Percentiles rank a stretch among this genome's conserved stretches.
phyloP scores from a whole-genome alignment of 1,139 yeast species.

The Yamadazyma membranifaciens region DNA sequence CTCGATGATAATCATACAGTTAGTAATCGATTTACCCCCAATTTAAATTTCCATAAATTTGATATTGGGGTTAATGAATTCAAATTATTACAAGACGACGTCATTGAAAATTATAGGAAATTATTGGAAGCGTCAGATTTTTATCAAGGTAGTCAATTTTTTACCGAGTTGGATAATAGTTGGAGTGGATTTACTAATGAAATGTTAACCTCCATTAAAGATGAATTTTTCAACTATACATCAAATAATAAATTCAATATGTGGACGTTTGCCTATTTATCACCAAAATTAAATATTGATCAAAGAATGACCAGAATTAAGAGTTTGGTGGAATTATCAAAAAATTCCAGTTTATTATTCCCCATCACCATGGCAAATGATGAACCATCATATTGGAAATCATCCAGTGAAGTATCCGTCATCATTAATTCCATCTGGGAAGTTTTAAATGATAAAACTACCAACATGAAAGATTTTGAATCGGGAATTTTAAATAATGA shows the following conservation, averaged over 20 bases:
- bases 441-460: slow-evolving; percentile 23
- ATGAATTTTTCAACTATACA: slow-evolving; percentile 69
- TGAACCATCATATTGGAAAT: slow-evolving; percentile 40
- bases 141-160: slow-evolving; percentile 65
- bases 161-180: slow-evolving; percentile 68
- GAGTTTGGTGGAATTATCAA: slow-evolving; percentile 43
- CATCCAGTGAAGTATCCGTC: slow-evolving; percentile 26
- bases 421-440: slow-evolving; percentile 42
- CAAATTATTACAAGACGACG: slow-evolving; percentile 39
- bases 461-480: slow-evolving; percentile 35
- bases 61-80: slow-evolving; percentile 32
- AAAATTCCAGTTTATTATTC: slow-evolving; percentile 47
- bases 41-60: slow-evolving; percentile 26
- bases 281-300: slow-evolving; percentile 5
- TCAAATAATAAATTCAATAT: slow-evolving; percentile 37
- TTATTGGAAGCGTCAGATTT: slow-evolving; percentile 76
- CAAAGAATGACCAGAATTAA: slow-evolving; percentile 42
- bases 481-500: slow-evolving; percentile 27
- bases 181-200: slow-evolving; percentile 81
- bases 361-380: slow-evolving; percentile 37
- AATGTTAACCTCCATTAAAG: slow-evolving; percentile 54
- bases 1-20: slow-evolving; percentile 16
- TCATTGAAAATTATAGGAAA: slow-evolving; percentile 47
- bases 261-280: slow-evolving; percentile 36
- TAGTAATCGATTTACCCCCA: slow-evolving; percentile 28